Percentiles rank a stretch among this genome's conserved stretches.
phyloP scores from a whole-genome alignment of 306 rosid genomes.

The Rosa chinensis region DNA sequence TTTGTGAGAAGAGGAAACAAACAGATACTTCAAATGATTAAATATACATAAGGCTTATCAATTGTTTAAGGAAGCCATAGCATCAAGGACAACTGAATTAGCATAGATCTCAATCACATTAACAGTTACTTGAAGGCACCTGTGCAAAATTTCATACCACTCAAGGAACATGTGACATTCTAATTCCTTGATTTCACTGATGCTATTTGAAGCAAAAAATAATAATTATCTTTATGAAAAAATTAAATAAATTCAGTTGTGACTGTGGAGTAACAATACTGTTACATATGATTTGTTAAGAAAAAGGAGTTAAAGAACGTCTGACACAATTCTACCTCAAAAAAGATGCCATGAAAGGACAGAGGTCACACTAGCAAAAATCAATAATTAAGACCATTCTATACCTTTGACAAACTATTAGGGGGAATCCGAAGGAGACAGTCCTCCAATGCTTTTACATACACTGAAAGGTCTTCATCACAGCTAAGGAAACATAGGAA shows the following conservation, averaged over 20 bases:
- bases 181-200: background rate
- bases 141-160: background rate
- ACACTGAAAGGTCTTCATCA: constrained; percentile 64
- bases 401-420: constrained; percentile 86
- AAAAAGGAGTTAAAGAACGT: background rate
- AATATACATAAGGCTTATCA: background rate
- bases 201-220: background rate
- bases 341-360: constrained; percentile 9
- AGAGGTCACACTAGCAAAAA: background rate
- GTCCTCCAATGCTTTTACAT: constrained; percentile 65
- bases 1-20: constrained; percentile 10
- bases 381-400: constrained; percentile 1
- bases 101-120: background rate
- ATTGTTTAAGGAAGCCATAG: background rate
- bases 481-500: constrained; percentile 42
- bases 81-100: background rate
- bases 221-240: background rate
- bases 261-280: background rate
- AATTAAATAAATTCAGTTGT: background rate
- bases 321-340: background rate
- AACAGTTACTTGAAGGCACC: background rate
- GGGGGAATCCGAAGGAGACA: constrained; percentile 74
- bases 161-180: background rate
- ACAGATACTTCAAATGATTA: background rate
- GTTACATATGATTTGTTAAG: background rate